Conservation (phyloP, 2,329 filamentous ascomycete species). For the Colletotrichum lupini region DNA sequence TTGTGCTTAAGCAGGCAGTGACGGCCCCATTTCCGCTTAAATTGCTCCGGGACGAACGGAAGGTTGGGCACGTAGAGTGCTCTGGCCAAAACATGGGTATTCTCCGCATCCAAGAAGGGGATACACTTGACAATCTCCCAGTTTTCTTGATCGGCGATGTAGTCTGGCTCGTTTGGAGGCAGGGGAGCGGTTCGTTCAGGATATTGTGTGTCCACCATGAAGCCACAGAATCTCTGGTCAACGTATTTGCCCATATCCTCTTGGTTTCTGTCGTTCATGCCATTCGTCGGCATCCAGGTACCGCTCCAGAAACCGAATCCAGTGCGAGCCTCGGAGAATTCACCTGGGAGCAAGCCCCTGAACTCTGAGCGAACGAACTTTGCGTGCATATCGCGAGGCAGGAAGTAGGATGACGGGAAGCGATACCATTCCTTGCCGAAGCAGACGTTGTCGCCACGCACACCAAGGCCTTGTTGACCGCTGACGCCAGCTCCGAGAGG, state of each 20-base stretch:
- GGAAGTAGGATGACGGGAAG: slow-evolving; percentile 91
- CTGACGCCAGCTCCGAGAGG: slow-evolving; percentile 68
- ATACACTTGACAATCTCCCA: slow-evolving; percentile 85
- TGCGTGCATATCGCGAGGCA: slow-evolving; percentile 83
- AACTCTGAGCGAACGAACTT: slow-evolving; percentile 96
- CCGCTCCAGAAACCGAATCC: slow-evolving; percentile 82
- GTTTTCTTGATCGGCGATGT: slow-evolving; percentile 75
- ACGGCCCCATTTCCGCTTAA: slow-evolving; percentile 82
- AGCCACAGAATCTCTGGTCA: slow-evolving; percentile 79
- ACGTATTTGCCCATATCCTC: slow-evolving; percentile 91
- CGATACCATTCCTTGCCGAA: slow-evolving; percentile 98
- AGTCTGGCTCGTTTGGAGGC: slow-evolving; percentile 82
- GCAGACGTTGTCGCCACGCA: slow-evolving; percentile 78
- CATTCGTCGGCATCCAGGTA: slow-evolving; percentile 83
- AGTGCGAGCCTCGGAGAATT: slow-evolving; percentile 80
- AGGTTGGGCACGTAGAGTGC: slow-evolving; percentile 85
- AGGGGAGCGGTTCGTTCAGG: slow-evolving; percentile 61
- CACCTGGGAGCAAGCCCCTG: slow-evolving; percentile 85
- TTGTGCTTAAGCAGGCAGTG: slow-evolving; percentile 84
- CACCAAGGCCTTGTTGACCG: slow-evolving; percentile 61
- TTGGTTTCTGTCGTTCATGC: slow-evolving; percentile 92
- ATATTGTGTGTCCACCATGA: slow-evolving; percentile 89
- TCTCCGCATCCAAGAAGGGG: slow-evolving; percentile 82
- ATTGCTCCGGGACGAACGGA: slow-evolving; percentile 74
- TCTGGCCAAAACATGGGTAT: slow-evolving; percentile 79